Base-by-base conservation (phyloP, 202 grass and related monocot species). In the Zoysia matrella region DNA sequence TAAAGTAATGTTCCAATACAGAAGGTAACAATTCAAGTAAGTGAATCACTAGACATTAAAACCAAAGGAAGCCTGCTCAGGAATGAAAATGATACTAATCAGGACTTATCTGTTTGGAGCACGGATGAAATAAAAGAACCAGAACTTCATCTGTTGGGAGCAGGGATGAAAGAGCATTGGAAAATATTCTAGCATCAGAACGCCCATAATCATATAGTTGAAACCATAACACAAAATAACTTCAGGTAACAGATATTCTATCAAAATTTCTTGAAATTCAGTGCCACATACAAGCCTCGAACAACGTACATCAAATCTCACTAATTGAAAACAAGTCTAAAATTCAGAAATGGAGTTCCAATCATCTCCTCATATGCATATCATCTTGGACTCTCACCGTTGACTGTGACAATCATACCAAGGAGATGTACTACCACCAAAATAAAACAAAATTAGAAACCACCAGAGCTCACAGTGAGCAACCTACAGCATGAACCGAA, bases 251-350 rank as follows among this genome's bases (percentile, higher is more conserved):
- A 71, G 64, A 79, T 60, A 64, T 83, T 89, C 63, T 75, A 80
- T 86, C 80, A 90, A 90, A 90, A 90, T 90, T 86, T 82, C 70
- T 75, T 75, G 79, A 70, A 86, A 86, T 40, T 47, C 64, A 77
- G 80, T 75, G 75, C 57, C 43, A 80, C 75, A 71, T 71, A 80
- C 83, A 83, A 65, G 65, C 47, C 79, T 79, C 74, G 65, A 74
- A 86, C 45, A 70, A 67, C 7, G n/a, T 71, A 86, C 3, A 3
- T 50, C 8, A 53, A 83, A 86, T 47, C 65, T 47, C 65, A 80
- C 74, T 79, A 79, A 83, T 40, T n/a, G 50, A 63, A 79, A 90
- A 83, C n/a, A 85, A 88, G 65, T 65, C 82, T 79, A 15, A 76
- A 86, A 80, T 76, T 64, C 52, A 51, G 30, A 52, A 86, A 86